Percentiles rank a stretch among this genome's conserved stretches.
These are phyloP conservation scores for Teratosphaeria destructans DNA, from an alignment of 2,329 filamentous ascomycete species.

Conservation along the genomic window DNA sequence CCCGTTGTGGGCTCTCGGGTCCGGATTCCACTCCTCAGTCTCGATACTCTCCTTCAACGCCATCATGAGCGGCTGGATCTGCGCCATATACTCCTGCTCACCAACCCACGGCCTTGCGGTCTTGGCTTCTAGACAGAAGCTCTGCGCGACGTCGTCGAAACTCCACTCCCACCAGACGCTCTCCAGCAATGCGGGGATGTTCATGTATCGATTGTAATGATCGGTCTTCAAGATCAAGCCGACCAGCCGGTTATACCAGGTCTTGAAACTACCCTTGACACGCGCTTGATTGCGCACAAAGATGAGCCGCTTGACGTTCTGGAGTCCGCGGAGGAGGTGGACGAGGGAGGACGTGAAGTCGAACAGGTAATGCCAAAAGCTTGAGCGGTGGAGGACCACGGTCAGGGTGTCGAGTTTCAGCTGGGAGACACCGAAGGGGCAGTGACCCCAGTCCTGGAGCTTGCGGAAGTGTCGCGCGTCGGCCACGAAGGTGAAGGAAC, in stretches of 20 bases:
- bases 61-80: constrained; percentile 28
- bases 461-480: constrained; percentile 22
- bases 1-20: constrained; percentile 21
- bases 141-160: constrained; percentile 20
- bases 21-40: constrained; percentile 28
- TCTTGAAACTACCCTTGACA: constrained; percentile 28
- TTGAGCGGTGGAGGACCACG: constrained; percentile 22
- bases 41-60: constrained; percentile 26
- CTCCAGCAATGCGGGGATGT: constrained; percentile 20
- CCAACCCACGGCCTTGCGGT: constrained; percentile 21
- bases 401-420: constrained; percentile 26
- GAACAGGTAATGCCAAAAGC: constrained; percentile 26
- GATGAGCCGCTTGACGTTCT: constrained; percentile 23
- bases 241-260: constrained; percentile 30
- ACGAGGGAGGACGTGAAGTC: constrained; percentile 25
- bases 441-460: constrained; percentile 22
- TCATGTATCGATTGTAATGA: constrained; percentile 30
- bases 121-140: constrained; percentile 22
- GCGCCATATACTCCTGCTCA: constrained; percentile 29
- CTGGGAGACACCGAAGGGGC: constrained; percentile 23
- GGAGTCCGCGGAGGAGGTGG: constrained; percentile 23
- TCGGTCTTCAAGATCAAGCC: constrained; percentile 32
- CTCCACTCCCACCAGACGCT: constrained; percentile 32
- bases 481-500: constrained; percentile 23
- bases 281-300: constrained; percentile 26